phyloP scores from a whole-genome alignment of 2,329 filamentous ascomycete species.

The Paradendryphiella salina region DNA sequence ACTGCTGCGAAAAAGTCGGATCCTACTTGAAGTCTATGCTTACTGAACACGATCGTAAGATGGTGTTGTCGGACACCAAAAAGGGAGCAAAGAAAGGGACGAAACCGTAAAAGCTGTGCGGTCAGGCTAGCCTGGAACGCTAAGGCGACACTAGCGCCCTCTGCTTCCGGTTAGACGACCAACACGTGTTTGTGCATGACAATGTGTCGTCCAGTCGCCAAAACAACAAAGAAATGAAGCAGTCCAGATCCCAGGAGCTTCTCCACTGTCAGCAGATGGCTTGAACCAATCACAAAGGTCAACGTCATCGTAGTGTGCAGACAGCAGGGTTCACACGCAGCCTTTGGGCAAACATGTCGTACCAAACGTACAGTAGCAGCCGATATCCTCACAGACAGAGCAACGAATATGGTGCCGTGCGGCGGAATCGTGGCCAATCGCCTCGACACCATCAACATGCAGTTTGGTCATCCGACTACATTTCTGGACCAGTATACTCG shows the following conservation, averaged over 20 bases:
- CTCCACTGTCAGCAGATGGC: background rate
- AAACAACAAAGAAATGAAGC: slow-evolving; percentile 7
- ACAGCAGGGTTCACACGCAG: background rate
- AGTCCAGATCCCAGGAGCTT: background rate
- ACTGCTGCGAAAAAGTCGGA: background rate
- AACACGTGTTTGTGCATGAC: slow-evolving; percentile 17
- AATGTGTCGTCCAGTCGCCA: background rate
- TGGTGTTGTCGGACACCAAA: background rate
- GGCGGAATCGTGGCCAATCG: background rate
- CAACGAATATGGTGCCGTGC: background rate
- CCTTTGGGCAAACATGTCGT: slow-evolving; percentile 2
- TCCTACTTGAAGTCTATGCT: too few species aligned
- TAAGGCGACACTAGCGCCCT: background rate
- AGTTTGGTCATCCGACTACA: slow-evolving; percentile 10
- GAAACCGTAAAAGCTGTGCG: background rate
- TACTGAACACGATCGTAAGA: too few species aligned
- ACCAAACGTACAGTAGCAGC: background rate
- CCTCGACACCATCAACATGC: slow-evolving; percentile 1
- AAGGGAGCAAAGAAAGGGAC: background rate
- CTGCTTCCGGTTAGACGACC: slow-evolving; percentile 10
- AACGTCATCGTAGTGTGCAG: slow-evolving; percentile 1
- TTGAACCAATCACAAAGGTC: slow-evolving; percentile 1
- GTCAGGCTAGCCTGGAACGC: background rate
- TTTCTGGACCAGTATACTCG: slow-evolving; percentile 2
- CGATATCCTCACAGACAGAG: slow-evolving; percentile 5